These are phyloP conservation scores for Colletotrichum lini DNA, from an alignment of 2,329 filamentous ascomycete species.

Conservation along the genomic window DNA sequence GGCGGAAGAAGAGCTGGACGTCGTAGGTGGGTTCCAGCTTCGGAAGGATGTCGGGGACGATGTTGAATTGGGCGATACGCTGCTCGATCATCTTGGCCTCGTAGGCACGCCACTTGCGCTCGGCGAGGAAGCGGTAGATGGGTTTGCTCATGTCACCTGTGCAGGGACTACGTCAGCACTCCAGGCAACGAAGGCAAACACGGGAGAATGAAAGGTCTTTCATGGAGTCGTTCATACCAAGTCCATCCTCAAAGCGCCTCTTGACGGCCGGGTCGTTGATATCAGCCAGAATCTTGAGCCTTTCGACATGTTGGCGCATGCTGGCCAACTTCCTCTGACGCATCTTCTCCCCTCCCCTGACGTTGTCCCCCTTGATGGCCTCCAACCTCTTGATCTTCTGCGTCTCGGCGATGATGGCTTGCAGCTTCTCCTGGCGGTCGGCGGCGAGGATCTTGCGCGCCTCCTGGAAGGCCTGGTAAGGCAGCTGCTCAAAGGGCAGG, in stretches of 20 bases:
- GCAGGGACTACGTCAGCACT: slow-evolving; percentile 9
- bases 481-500: slow-evolving; percentile 91
- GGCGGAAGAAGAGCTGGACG: slow-evolving; percentile 85
- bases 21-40: slow-evolving; percentile 84
- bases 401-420: slow-evolving; percentile 77
- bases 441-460: slow-evolving; percentile 85
- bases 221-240: slow-evolving; percentile 73
- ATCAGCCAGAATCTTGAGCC: slow-evolving; percentile 90
- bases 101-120: slow-evolving; percentile 89
- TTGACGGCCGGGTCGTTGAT: slow-evolving; percentile 96
- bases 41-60: slow-evolving; percentile 90
- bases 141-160: slow-evolving; percentile 95
- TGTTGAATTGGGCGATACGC: slow-evolving; percentile 87
- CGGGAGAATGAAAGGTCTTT: not conserved
- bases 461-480: slow-evolving; percentile 98
- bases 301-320: slow-evolving; percentile 80
- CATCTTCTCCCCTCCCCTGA: slow-evolving; percentile 73
- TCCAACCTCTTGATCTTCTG: slow-evolving; percentile 78
- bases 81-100: slow-evolving; percentile 85
- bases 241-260: slow-evolving; percentile 92
- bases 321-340: slow-evolving; percentile 78
- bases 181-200: not conserved
- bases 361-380: slow-evolving; percentile 67
- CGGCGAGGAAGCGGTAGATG: slow-evolving; percentile 91
- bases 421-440: slow-evolving; percentile 86